phyloP scores from a whole-genome alignment of 2,329 filamentous ascomycete genomes.

The Monosporascus sp. region DNA sequence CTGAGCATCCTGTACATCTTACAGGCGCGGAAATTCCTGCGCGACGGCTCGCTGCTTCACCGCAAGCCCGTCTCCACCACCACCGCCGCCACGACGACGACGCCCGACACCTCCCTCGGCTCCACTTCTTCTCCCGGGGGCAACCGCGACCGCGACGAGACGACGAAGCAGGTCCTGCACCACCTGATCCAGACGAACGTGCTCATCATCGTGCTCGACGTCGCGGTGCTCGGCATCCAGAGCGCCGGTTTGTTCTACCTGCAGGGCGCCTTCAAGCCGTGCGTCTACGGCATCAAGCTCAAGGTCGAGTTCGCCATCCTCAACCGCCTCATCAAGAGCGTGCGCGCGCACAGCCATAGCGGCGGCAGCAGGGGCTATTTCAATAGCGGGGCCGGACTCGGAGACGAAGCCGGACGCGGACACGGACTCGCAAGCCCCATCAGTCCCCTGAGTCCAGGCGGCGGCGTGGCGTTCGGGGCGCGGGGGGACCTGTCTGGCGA shows the following conservation, averaged over 20 bases:
- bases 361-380: background rate
- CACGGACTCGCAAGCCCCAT: background rate
- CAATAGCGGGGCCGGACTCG: background rate
- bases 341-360: background rate
- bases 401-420: background rate
- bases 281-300: constrained; percentile 30
- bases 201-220: constrained; percentile 34
- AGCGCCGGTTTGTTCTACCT: constrained; percentile 32
- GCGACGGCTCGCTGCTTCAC: constrained; percentile 8
- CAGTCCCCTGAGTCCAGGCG: background rate
- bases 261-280: constrained; percentile 28
- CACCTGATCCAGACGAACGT: constrained; percentile 34
- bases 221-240: constrained; percentile 31
- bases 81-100: background rate
- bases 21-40: constrained; percentile 20
- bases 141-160: background rate
- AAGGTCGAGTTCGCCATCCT: constrained; percentile 30
- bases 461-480: background rate
- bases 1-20: constrained; percentile 27
- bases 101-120: constrained; percentile 1
- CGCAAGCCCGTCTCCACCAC: background rate
- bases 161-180: constrained; percentile 15
- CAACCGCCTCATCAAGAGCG: constrained; percentile 26
- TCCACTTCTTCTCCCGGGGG: background rate
- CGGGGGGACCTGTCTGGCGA: too few relatives aligned